Conservation (phyloP, 2,329 filamentous ascomycete species). For the Penicillium sp. region DNA sequence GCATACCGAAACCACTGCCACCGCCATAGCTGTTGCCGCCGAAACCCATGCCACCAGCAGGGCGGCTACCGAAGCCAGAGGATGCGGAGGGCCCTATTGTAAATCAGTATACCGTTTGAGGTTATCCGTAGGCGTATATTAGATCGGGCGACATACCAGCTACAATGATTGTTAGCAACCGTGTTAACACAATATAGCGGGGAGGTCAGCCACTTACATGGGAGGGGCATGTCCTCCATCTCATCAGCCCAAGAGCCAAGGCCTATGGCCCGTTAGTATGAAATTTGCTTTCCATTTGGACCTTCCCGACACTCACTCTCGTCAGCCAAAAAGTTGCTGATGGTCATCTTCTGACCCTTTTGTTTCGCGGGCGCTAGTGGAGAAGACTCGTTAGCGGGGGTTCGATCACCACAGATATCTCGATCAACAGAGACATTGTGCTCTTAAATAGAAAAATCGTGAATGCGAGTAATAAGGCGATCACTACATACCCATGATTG, state of each 20-base stretch:
- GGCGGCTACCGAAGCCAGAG: conserved; percentile 52
- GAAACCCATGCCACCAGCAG: conserved; percentile 44
- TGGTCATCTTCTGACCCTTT: conserved; percentile 94
- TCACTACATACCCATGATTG: conserved; percentile 60
- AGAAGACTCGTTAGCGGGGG: conserved; percentile 43
- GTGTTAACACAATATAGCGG: conserved; percentile 4
- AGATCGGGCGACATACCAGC: conserved; percentile 29
- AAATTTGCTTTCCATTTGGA: conserved; percentile 1
- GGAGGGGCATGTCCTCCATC: conserved; percentile 81
- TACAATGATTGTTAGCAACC: conserved; percentile 21
- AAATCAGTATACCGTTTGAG: conserved; percentile 16
- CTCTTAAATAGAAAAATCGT: neutral
- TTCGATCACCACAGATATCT: conserved; percentile 29
- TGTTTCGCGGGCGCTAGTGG: conserved; percentile 83
- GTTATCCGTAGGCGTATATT: neutral
- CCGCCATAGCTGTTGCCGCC: conserved; percentile 24
- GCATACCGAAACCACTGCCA: conserved; percentile 31
- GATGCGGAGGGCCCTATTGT: conserved; percentile 42
- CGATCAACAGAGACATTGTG: neutral
- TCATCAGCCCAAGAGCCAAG: conserved; percentile 98
- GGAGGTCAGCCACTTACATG: conserved; percentile 58
- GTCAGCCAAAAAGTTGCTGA: conserved; percentile 93
- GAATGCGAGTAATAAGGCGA: neutral
- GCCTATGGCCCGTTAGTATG: conserved; percentile 49
- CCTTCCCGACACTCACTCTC: conserved; percentile 65